A percentile compares a stretch with the other conserved stretches of the same genome.
Conservation (phyloP, 2,329 filamentous ascomycete species). For the Monilinia laxa region DNA sequence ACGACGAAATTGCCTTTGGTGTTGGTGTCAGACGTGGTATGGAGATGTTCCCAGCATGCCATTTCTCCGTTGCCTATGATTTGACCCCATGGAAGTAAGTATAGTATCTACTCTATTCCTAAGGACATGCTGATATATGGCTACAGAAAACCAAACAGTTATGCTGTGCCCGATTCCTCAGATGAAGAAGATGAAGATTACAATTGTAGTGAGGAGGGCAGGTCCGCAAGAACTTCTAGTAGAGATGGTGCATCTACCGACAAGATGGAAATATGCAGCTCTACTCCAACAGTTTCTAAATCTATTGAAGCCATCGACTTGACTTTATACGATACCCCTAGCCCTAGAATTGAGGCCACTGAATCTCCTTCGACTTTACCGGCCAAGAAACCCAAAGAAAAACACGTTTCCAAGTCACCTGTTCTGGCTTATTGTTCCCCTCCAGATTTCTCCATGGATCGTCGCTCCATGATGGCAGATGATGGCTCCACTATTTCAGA, state of each 20-base stretch:
- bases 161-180: constrained; percentile 36
- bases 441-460: neutral
- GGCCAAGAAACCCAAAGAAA: neutral
- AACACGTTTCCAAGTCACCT: constrained; percentile 3
- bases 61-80: constrained; percentile 35
- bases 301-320: constrained; percentile 36
- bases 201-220: constrained; percentile 34
- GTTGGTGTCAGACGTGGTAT: constrained; percentile 49
- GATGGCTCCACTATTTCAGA: neutral
- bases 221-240: constrained; percentile 32
- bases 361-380: neutral
- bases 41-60: constrained; percentile 42
- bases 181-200: constrained; percentile 38
- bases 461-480: neutral
- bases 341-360: neutral
- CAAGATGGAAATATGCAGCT: constrained; percentile 12
- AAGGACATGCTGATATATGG: neutral
- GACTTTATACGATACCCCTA: constrained; percentile 37
- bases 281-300: constrained; percentile 29
- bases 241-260: constrained; percentile 35
- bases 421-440: neutral
- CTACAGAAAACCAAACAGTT: constrained; percentile 35
- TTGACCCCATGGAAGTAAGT: constrained; percentile 36
- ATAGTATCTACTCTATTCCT: neutral
- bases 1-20: constrained; percentile 49